phyloP scores from a whole-genome alignment of 306 rosid species.

The Acacia crassicarpa region DNA sequence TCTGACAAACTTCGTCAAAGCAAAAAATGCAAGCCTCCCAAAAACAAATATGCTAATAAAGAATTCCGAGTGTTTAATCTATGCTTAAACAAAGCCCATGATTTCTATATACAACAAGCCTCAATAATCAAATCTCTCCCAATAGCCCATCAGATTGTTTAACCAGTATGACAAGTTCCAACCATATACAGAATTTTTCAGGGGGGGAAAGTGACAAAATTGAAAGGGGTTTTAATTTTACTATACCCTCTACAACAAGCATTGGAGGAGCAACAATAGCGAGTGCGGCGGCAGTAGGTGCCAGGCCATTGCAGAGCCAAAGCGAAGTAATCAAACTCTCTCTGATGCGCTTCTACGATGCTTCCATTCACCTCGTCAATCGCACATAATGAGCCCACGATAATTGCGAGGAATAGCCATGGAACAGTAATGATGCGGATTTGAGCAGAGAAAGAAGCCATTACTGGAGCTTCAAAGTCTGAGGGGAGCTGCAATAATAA shows the following conservation, averaged over 20 bases:
- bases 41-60: neutral
- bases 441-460: slow-evolving; percentile 21
- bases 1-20: neutral
- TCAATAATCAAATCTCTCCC: neutral
- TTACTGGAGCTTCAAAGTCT: neutral
- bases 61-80: neutral
- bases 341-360: slow-evolving; percentile 32
- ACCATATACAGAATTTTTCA: neutral
- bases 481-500: neutral
- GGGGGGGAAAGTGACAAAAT: neutral
- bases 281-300: slow-evolving; percentile 54
- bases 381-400: neutral
- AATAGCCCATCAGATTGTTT: neutral
- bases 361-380: slow-evolving; percentile 11
- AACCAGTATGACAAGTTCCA: neutral
- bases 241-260: slow-evolving; percentile 84
- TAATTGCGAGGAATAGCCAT: slow-evolving; percentile 16
- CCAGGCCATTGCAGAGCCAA: slow-evolving; percentile 92
- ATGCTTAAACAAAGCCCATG: neutral
- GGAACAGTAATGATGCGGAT: slow-evolving; percentile 11
- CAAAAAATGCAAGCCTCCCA: neutral
- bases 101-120: neutral
- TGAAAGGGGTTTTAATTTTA: neutral
- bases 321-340: slow-evolving; percentile 86
- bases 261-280: slow-evolving; percentile 66